Evolutionary conservation across 768 basidiomycete species (phyloP).

Genomic region (Auriscalpium microsporum): DNA sequence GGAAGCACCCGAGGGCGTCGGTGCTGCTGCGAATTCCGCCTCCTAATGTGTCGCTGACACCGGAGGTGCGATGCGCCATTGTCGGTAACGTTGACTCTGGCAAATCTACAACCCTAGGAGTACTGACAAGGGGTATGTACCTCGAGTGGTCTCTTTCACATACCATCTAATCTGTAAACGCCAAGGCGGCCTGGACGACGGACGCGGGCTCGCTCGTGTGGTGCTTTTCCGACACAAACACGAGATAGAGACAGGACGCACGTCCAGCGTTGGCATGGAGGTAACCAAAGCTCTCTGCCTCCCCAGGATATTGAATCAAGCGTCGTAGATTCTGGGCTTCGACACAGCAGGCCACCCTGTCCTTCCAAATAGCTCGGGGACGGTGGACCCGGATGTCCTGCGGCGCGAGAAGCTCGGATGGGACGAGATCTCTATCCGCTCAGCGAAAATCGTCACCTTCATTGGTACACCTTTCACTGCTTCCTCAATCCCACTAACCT

Average conservation of each 20-base stretch:
- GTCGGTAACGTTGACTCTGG: conserved; percentile 95
- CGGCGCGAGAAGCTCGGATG: conserved; percentile 86
- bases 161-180: conserved; percentile 7
- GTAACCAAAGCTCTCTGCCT: conserved; percentile 31
- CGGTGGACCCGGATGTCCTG: conserved; percentile 51
- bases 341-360: conserved; percentile 69
- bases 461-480: conserved; percentile 43
- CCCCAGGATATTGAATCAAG: background rate
- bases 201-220: conserved; percentile 74
- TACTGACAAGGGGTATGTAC: conserved; percentile 77
- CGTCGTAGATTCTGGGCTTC: conserved; percentile 76
- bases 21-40: conserved; percentile 70
- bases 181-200: conserved; percentile 70
- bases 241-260: conserved; percentile 92
- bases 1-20: conserved; percentile 44
- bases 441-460: conserved; percentile 91
- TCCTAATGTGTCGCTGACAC: conserved; percentile 64
- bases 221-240: conserved; percentile 94
- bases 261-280: conserved; percentile 96
- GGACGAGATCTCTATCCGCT: conserved; percentile 87
- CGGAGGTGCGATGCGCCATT: conserved; percentile 91
- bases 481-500: background rate
- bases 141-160: conserved; percentile 11
- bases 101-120: conserved; percentile 90
- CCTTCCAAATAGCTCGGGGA: conserved; percentile 53